Percentiles rank a stretch among this genome's conserved stretches.
phyloP scores from a whole-genome alignment of 106 monocot genomes.

The Cymbidium sinense region DNA sequence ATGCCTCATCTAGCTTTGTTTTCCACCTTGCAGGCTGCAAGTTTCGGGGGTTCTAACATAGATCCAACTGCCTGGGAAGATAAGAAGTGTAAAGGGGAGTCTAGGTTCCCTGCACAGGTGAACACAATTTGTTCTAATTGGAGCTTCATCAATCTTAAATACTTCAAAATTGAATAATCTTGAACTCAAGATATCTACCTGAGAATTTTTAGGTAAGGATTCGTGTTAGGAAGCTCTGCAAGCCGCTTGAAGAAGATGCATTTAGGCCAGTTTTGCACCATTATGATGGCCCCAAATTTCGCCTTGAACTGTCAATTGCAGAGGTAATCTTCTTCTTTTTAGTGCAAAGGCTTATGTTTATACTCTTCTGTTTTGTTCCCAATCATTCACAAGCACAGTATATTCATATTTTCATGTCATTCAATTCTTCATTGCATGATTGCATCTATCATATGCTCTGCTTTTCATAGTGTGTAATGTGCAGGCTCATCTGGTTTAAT shows the following conservation, averaged over 20 bases:
- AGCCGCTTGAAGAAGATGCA: constrained; percentile 50
- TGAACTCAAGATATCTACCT: neutral
- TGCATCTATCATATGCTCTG: no score
- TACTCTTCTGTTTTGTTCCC: neutral
- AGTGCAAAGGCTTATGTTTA: no score
- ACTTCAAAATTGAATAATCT: neutral
- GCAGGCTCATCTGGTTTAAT: no score
- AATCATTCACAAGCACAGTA: neutral
- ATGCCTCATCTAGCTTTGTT: neutral
- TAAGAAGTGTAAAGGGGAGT: constrained; percentile 76
- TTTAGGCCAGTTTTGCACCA: constrained; percentile 62
- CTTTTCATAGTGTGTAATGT: no score
- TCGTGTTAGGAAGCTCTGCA: constrained; percentile 41
- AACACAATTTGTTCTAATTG: neutral
- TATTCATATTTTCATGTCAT: neutral
- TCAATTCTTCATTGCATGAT: neutral
- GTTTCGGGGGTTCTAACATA: constrained; percentile 78
- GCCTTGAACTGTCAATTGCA: constrained; percentile 49
- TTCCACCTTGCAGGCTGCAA: constrained; percentile 34
- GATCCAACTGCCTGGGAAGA: constrained; percentile 89
- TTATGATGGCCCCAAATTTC: constrained; percentile 66
- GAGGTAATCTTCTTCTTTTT: constrained; percentile 25
- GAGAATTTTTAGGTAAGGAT: constrained; percentile 37
- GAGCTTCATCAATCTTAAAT: neutral
- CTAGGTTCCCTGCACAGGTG: constrained; percentile 81